Base-by-base conservation (phyloP, 2,329 filamentous ascomycete species). In the Chaetomium sp. region DNA sequence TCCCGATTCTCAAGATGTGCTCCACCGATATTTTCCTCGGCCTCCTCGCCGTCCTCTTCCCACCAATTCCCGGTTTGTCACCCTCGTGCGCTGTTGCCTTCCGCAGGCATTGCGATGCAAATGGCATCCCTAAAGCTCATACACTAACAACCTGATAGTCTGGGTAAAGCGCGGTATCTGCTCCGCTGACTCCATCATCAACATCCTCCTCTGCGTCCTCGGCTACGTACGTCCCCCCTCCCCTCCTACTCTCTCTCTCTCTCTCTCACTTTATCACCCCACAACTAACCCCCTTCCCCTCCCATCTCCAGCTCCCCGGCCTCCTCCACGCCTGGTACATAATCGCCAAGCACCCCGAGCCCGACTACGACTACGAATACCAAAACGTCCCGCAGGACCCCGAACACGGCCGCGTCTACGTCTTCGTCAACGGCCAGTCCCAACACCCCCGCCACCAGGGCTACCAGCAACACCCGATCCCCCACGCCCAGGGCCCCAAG, bases 281-380 rank as follows among this genome's bases (percentile, higher is more conserved):
- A 1, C 44, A 45, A 19, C 71, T 68, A 60, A 19, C 35, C 69
- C 34, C 36, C 5, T 7, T 12, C 2, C 43, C 33, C n/a, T 27
- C 11, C 48, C 1, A n/a, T 33, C 19, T 42, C 19, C 62, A 79
- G 76, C 72, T 97, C 58, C 92, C 92, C 19, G 92, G 92, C 59
- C 86, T 97, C 49, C 76, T 99, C 2, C 94, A 99, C 76, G 84
- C 91, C 60, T 97, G 94, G 92, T 99, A 97, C 79, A 95, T 97
- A 72, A 96, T 99, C 73, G 82, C 89, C 66, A 87, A 89, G 69
- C 89, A 87, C 71, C 94, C 94, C 56, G 92, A 96, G 59, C 64
- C 80, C 42, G 78, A 85, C 56, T 81, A 80, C 70, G 82, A 87
- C 60, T 91, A 94, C 72, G 82, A 89, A 63, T 59, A 74, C 77